Conservation (phyloP, 371 early-diverging fungal genomes). For the Mortierella sp. region DNA sequence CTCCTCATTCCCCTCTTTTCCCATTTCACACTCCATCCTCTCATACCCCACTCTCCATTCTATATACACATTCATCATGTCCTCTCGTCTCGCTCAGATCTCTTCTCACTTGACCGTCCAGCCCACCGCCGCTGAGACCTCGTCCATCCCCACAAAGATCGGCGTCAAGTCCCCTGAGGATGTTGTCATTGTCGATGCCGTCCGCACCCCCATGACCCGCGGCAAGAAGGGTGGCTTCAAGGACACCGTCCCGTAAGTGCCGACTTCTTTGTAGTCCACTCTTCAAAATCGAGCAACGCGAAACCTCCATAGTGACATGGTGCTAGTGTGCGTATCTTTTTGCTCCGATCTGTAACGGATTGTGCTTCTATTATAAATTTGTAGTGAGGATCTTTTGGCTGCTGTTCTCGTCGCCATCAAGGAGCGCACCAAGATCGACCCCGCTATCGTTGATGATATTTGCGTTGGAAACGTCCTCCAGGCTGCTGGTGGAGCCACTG, state of each 20-base stretch:
- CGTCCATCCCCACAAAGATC: conserved; percentile 67
- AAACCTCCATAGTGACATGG: neutral
- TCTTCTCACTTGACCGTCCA: conserved; percentile 75
- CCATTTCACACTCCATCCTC: conserved; percentile 12
- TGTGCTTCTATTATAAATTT: too few species aligned
- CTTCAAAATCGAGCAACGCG: too few species aligned
- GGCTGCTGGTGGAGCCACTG: conserved; percentile 94
- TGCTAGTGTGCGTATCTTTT: neutral
- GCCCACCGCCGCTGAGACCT: conserved; percentile 56
- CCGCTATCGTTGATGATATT: conserved; percentile 92
- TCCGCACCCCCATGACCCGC: conserved; percentile 93
- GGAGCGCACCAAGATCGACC: conserved; percentile 87
- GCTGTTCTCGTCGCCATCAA: conserved; percentile 86
- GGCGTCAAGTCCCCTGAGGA: conserved; percentile 88
- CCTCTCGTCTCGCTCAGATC: conserved; percentile 79
- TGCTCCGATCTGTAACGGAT: neutral
- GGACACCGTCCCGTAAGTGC: conserved; percentile 75
- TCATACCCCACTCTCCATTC: neutral
- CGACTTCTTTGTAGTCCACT: neutral
- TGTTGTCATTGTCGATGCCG: conserved; percentile 86
- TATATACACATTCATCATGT: conserved; percentile 55
- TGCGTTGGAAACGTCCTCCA: conserved; percentile 95
- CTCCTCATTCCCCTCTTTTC: conserved; percentile 1
- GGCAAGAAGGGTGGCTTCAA: conserved; percentile 95
- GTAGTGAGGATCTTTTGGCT: conserved; percentile 85